A percentile compares a stretch with the other conserved stretches of the same genome.
These are phyloP conservation scores for Euptelea pleiosperma DNA, from an alignment of 164 flowering plant species.

Conservation along the genomic window DNA sequence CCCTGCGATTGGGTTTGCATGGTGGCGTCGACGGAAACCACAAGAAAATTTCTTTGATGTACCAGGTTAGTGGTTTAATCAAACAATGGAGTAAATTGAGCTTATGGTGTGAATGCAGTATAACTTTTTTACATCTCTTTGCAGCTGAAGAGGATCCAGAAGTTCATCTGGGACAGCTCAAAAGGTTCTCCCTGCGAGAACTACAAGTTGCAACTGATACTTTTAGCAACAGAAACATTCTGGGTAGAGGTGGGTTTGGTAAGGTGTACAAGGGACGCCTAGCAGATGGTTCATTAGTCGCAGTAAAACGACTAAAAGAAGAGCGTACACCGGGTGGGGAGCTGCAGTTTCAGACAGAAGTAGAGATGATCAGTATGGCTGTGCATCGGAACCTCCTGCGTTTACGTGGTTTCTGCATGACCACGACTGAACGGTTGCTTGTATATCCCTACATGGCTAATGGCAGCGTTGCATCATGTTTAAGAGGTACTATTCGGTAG, in stretches of 20 bases:
- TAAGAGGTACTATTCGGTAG: conserved; percentile 31
- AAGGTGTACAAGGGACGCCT: conserved; percentile 47
- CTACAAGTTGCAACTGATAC: conserved; percentile 46
- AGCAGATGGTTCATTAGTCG: conserved; percentile 48
- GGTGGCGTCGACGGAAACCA: conserved; percentile 45
- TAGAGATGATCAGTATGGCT: conserved; percentile 49
- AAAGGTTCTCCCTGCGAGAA: conserved; percentile 43
- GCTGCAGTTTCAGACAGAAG: conserved; percentile 47
- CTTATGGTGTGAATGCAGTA: neutral
- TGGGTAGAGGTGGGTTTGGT: conserved; percentile 50
- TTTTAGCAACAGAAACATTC: conserved; percentile 42
- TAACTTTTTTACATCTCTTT: conserved; percentile 6
- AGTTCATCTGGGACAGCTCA: conserved; percentile 50
- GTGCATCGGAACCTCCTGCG: conserved; percentile 43
- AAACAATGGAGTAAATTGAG: neutral
- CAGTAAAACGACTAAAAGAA: conserved; percentile 42
- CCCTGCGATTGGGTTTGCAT: conserved; percentile 44
- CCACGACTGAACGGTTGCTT: conserved; percentile 43
- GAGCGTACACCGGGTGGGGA: conserved; percentile 45
- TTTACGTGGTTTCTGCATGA: conserved; percentile 43
- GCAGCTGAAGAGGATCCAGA: conserved; percentile 56
- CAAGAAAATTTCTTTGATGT: conserved; percentile 47
- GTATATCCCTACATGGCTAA: conserved; percentile 48
- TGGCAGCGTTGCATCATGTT: conserved; percentile 48
- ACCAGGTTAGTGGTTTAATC: conserved; percentile 29